Percentiles rank a stretch among this genome's conserved stretches.
Evolutionary conservation across 768 basidiomycete species (phyloP).

Genomic region (Pisolithus tinctorius): DNA sequence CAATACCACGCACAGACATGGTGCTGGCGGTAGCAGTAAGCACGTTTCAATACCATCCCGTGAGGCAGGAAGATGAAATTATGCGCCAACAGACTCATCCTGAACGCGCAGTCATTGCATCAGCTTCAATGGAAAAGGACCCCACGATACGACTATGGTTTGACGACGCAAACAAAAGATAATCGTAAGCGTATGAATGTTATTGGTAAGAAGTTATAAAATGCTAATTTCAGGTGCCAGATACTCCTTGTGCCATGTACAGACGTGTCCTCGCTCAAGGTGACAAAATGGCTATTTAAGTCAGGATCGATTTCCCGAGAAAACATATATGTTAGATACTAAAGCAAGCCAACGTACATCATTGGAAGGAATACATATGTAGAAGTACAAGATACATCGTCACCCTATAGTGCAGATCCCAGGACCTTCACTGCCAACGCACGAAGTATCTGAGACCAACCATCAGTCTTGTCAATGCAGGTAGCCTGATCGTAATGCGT

Average conservation of each 20-base stretch:
- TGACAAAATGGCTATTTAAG: too few relatives aligned
- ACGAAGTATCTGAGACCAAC: conserved; percentile 55
- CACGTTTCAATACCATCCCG: conserved; percentile 9
- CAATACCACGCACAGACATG: conserved; percentile 31
- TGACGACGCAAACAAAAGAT: conserved; percentile 27
- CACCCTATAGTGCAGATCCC: conserved; percentile 46
- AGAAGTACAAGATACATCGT: conserved; percentile 5
- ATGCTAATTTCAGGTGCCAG: too few relatives aligned
- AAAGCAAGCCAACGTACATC: too few relatives aligned
- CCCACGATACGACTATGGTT: conserved; percentile 79
- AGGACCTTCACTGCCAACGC: conserved; percentile 79
- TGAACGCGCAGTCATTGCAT: conserved; percentile 65
- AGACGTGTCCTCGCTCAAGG: too few relatives aligned
- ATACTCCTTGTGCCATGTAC: too few relatives aligned
- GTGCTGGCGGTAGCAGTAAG: conserved; percentile 75
- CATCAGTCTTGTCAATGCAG: background rate
- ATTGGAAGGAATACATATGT: background rate
- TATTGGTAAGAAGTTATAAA: too few relatives aligned
- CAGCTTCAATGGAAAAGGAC: conserved; percentile 88
- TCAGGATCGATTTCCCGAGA: too few relatives aligned
- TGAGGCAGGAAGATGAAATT: conserved; percentile 1
- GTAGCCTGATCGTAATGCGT: conserved; percentile 13
- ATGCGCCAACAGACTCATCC: conserved; percentile 62
- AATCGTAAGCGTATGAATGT: too few relatives aligned
- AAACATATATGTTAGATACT: too few relatives aligned